Evolutionary conservation across 208 protist species (phyloP), one percentile per base, ranked within the genome.

Genomic region (Leishmania aethiopica): DNA sequence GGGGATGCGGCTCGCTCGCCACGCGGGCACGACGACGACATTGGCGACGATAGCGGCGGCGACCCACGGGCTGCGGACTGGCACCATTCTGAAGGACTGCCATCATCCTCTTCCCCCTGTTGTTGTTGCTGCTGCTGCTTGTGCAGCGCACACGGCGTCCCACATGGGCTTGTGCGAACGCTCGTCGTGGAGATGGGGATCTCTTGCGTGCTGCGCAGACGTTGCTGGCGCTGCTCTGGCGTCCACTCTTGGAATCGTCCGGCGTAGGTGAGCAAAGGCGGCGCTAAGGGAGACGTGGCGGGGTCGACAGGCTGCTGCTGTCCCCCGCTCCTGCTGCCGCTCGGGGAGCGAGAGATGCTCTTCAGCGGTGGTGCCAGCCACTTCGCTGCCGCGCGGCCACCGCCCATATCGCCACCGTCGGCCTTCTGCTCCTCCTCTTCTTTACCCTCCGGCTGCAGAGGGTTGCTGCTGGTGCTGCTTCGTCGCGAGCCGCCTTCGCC

Each of bases 301-400:
- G 40, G 42, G 71, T 17, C 49, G 47, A 37, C 25, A 37, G n/a
- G 67, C 42, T 55, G 53, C 59, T 64, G 71, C 51, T 32, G 60
- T n/a, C 62, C 19, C 49, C 37, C 22, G 66, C 35, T 17, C 40
- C 64, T 57, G 74, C 69, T 10, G 57, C 67, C 67, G 55, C 80
- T 66, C 3, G 79, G 83, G n/a, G 83, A 86, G 45, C 83, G 83
- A 5, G 83, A 86, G 57, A 86, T 45, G 55, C 83, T 86, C 75
- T 86, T 79, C 3, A 79, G 59, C 6, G 83, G 83, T 2, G 83
- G 83, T 35, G 78, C 32, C 35, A 86, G 78, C 83, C 83, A 83
- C 75, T 83, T 79, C 37, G 17, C 66, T 6, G 47, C 53, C 11
- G 59, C 72, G 13, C 47, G 71, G 5, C 40, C 55, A 64, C 49